These are phyloP conservation scores for Kockiozyma suomiensis DNA, from an alignment of 805 yeast species.

Conservation along the genomic window DNA sequence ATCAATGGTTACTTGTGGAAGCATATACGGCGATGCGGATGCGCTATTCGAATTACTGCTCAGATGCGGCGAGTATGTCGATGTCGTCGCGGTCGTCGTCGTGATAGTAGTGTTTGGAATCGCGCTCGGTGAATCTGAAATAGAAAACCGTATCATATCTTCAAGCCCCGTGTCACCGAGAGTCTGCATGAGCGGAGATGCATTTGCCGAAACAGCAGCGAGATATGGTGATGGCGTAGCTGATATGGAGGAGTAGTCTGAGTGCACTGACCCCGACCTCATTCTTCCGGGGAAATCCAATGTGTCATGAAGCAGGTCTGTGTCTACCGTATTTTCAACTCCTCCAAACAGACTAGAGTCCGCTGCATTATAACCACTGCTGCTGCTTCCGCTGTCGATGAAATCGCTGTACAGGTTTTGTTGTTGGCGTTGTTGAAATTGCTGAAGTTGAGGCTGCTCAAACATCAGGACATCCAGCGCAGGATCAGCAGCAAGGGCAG, in stretches of 20 bases:
- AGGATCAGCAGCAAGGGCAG: background rate
- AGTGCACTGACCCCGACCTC: constrained; percentile 26
- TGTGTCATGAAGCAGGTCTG: background rate
- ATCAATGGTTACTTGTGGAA: constrained; percentile 16
- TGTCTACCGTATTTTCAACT: background rate
- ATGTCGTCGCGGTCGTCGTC: background rate
- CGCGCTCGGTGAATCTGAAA: constrained; percentile 10
- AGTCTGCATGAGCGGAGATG: constrained; percentile 19
- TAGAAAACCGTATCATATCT: constrained; percentile 17
- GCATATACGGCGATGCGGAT: background rate
- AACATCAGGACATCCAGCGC: background rate
- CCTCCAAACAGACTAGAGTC: background rate
- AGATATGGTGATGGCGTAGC: constrained; percentile 15
- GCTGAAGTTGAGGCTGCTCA: background rate
- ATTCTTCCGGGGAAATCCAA: background rate
- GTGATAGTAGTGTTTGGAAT: no score
- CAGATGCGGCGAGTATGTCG: constrained; percentile 2
- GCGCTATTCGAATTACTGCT: constrained; percentile 3
- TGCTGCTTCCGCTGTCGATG: background rate
- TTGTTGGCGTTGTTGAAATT: background rate
- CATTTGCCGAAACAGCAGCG: background rate
- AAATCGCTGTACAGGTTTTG: background rate
- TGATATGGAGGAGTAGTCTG: constrained; percentile 25
- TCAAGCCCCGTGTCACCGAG: constrained; percentile 18
- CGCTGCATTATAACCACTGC: background rate